Base-by-base conservation (phyloP, 257 asterid species). In the Solanum habrochaites region DNA sequence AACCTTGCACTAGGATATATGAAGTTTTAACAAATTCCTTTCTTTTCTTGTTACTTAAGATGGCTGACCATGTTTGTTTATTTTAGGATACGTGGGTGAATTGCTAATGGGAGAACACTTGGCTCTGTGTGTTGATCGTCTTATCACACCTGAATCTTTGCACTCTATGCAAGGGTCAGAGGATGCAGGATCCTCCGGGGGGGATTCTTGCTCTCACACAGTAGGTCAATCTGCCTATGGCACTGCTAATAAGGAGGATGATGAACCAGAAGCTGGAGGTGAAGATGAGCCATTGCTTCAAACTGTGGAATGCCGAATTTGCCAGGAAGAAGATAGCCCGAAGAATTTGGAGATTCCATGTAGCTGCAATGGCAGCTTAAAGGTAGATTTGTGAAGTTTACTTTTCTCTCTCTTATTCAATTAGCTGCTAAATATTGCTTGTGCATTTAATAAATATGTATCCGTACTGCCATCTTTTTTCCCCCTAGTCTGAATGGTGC, bases 301-400 rank as follows among this genome's bases (percentile, higher is more conserved):
- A 87, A 66, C 87, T 20, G 89, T 87, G 85, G 94, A 92, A 60
- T 92, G 94, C 85, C 93, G 94, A 85, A 92, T 92, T 85, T 92
- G 94, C 86, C 93, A 92, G 85, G 94, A 92, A 73, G 94, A 92
- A 84, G 94, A 92, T 66, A 72, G 78, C 72, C 58, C 74, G 2
- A 88, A 87, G 42, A 90, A 92, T 85, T 75, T 92, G 90, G 94
- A 92, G 87, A 52, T 31, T 20, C 93, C 93, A 45, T 92, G 94
- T 82, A 87, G 90, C 69, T 92, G 94, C 85, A 89, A 82, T 84
- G 94, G 94, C 69, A 92, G 94, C 87, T 88, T 90, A 49, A 90
- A 92, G 94, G 94, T 92, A 87, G 77, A 15, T 66, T 66, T 81
- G 42, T 81, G 85, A 49, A 49, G 69, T 6, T 75, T 11, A 7